Evolutionary conservation across 441 rosid genomes (phyloP), one percentile per base, ranked within the genome.

Genomic region (Populus tomentosa): DNA sequence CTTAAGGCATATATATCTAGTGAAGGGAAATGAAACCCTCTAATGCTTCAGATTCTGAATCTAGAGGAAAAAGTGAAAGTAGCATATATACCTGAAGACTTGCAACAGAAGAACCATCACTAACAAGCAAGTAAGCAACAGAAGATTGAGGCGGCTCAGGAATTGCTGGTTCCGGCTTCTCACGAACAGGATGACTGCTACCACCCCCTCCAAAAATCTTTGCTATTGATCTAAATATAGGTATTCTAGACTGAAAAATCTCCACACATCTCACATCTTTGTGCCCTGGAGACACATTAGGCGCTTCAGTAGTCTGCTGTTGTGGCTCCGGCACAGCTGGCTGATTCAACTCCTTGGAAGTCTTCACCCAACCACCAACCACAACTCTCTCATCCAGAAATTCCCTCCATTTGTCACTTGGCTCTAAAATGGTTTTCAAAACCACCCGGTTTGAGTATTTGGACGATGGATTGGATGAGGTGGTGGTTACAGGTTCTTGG

Each of bases 281-380:
- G 38, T 74, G 71, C 69, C 50, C 69, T 10, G 33, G 66, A 61
- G 65, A 61, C 36, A 21, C 21, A 70, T 32, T 75, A 36, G 59
- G 68, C 70, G 67, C 75, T 23, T 35, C 78, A 7, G 16, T 40
- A 1, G 68, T 71, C 33, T 56, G 64, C 9, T 78, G 75, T 21
- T 18, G 80, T 6, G 50, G 66, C 7, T 2, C 14, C 0, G 66
- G 32, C 6, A 3, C 46, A 35, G 77, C 40, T 3, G 78, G 79
- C 24, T 78, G 87, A 80, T 53, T 87, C 75, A 81, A 81, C 23
- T 93, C 94, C 79, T 79, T 91, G 46, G 86, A 88, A 82, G 91
- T 79, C 88, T 86, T 93, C 10, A 95, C 93, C 99, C 99, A 93
- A 11, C 99, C 99, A 3, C 99, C 99, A 59, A 93, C 69, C 69